phyloP scores from a whole-genome alignment of 371 early-diverging fungal species.

The Paraphysoderma sedebokerense region DNA sequence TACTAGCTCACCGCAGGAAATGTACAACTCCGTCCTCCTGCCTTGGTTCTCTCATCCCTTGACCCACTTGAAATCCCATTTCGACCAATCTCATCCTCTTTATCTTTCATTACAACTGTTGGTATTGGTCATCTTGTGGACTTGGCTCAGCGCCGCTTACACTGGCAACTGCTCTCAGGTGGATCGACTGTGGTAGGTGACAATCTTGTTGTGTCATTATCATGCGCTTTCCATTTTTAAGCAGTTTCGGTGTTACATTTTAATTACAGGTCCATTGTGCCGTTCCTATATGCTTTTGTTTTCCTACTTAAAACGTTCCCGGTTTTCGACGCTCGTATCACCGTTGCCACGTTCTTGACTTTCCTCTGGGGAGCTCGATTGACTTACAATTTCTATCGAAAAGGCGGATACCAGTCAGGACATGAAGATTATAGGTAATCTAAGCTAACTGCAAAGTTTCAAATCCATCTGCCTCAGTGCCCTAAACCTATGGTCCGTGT shows the following conservation, averaged over 20 bases:
- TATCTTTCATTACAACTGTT: not conserved
- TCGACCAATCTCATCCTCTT: not conserved
- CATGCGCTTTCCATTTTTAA: too few species aligned
- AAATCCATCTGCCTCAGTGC: conserved; percentile 5
- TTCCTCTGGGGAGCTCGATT: conserved; percentile 59
- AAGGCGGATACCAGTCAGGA: conserved; percentile 54
- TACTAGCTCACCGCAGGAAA: too few species aligned
- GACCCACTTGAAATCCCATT: not conserved
- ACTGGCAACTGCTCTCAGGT: conserved; percentile 16
- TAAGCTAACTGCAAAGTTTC: conserved; percentile 19
- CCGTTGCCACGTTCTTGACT: not conserved
- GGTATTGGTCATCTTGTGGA: not conserved
- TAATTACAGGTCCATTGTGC: conserved; percentile 34
- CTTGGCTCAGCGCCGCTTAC: not conserved
- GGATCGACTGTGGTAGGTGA: conserved; percentile 38
- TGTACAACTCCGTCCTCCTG: too few species aligned
- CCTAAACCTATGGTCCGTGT: too few species aligned
- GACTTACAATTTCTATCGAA: conserved; percentile 57
- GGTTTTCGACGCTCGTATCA: conserved; percentile 9
- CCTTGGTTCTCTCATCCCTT: too few species aligned
- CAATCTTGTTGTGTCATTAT: not conserved
- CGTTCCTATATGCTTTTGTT: conserved; percentile 35
- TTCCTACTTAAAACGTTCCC: conserved; percentile 24
- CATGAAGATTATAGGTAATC: conserved; percentile 67
- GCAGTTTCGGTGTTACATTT: not conserved